Evolutionary conservation across 139 green algal species (phyloP).

Genomic region (Pleodorina starrii): DNA sequence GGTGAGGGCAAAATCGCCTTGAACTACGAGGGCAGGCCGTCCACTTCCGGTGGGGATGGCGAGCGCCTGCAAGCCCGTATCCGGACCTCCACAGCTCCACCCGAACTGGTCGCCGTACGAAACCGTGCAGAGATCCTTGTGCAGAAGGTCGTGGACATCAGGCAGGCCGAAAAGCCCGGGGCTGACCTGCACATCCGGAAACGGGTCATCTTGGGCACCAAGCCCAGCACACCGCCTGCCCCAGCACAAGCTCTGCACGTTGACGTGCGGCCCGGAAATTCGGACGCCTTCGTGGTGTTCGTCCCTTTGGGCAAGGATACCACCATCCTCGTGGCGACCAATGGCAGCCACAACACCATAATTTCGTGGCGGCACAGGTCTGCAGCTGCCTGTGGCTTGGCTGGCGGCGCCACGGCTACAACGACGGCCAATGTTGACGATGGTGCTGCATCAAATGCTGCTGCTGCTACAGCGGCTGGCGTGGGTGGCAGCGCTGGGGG

Average conservation of each 20-base stretch:
- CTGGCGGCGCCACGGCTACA: neutral
- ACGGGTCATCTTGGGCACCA: neutral
- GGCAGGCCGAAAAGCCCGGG: no score
- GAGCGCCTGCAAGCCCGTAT: no score
- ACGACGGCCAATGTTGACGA: no score
- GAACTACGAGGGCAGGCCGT: no score
- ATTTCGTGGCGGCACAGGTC: neutral
- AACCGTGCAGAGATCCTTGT: neutral
- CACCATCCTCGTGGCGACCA: neutral
- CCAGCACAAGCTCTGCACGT: neutral
- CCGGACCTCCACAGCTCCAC: no score
- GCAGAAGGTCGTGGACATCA: neutral
- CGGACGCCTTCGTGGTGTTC: neutral
- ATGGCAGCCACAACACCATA: neutral
- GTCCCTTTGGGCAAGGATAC: neutral
- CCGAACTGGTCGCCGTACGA: neutral
- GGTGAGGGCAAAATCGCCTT: no score
- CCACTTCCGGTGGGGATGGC: no score
- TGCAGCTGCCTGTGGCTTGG: neutral
- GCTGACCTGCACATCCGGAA: neutral
- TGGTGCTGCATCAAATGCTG: neutral
- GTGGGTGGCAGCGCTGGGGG: no score
- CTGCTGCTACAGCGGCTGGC: neutral
- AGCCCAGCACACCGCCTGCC: neutral
- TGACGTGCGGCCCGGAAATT: neutral